These are phyloP conservation scores for Yamadazyma ubonensis DNA, from an alignment of 805 yeast species.

Conservation along the genomic window DNA sequence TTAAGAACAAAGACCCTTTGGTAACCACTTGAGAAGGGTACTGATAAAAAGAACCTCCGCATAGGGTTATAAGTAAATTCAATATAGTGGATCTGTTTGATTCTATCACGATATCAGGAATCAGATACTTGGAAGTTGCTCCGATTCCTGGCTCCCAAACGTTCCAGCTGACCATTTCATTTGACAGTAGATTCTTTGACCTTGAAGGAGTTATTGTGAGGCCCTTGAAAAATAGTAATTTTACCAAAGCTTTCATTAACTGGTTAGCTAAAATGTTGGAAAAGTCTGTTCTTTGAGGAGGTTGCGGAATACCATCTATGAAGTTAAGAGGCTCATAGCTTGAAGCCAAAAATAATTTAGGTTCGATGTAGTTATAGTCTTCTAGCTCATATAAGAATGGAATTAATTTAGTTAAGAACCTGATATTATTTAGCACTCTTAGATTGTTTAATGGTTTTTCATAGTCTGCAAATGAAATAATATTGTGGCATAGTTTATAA, in stretches of 20 bases:
- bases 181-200: not conserved
- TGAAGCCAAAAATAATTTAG: conserved; percentile 25
- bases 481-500: conserved; percentile 22
- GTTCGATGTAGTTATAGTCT: conserved; percentile 25
- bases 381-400: conserved; percentile 65
- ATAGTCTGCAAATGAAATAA: conserved; percentile 20
- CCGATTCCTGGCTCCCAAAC: conserved; percentile 88
- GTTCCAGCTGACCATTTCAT: conserved; percentile 4
- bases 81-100: conserved; percentile 67
- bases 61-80: conserved; percentile 56
- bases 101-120: conserved; percentile 43
- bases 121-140: conserved; percentile 26
- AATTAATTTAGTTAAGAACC: conserved; percentile 61
- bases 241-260: conserved; percentile 26
- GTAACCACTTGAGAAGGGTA: conserved; percentile 41
- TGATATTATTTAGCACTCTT: conserved; percentile 56
- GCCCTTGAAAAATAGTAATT: conserved; percentile 53
- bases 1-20: conserved; percentile 60
- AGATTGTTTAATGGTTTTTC: conserved; percentile 16
- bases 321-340: conserved; percentile 8
- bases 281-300: conserved; percentile 11
- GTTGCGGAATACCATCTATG: not conserved
- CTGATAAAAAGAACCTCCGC: conserved; percentile 60
- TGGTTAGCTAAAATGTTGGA: conserved; percentile 14
- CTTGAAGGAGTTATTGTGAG: conserved; percentile 40